Evolutionary conservation across 2,329 filamentous ascomycete species (phyloP), one percentile per base, ranked within the genome.

Genomic region (Pestalotiopsis sp.): DNA sequence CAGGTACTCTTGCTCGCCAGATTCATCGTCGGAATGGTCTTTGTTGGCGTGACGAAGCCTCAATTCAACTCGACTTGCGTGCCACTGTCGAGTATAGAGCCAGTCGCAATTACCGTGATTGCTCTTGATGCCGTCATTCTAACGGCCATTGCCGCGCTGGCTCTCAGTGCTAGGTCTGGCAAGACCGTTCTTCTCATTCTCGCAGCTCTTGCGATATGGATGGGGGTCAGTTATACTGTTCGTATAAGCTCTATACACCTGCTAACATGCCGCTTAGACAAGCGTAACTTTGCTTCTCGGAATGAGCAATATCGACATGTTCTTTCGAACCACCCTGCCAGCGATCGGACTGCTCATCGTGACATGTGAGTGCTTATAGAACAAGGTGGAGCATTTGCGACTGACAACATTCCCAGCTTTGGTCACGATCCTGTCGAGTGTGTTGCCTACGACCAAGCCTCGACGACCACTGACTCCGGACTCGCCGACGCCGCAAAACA

Each of bases 11-110:
- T 90, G 9, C 73, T 84, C 59, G 73, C 79, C 20, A 83, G 88
- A 31, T 83, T 89, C 56, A 75, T 86, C n/a, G 73, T 88, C 12
- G 88, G 87, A 13, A 85, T 79, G 31, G 81, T 87, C 4, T 87
- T 88, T 70, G 83, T 87, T 17, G 87, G 83, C n/a, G 82, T 89
- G 65, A 85, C 87, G 31, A 81, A 85, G 57, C 82, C 85, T 6
- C 82, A 87, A 69, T 84, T 87, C 71, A 81, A 83, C 45, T 82
- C 83, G 17, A 84, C 86, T 38, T 90, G 88, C 73, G 80, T 87
- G 17, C 81, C 86, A 23, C 78, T 78, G 31, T 85, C 83, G 11
- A 81, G 82, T 4, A 69, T 84, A 36, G 72, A 83, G 56, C 80
- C 83, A 1, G 69, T 89, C 2, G 82, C 85, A 11, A 78, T 88